Evolutionary conservation across 148 eudicot species (phyloP), one percentile per base, ranked within the genome.

Genomic region (Silene conica): DNA sequence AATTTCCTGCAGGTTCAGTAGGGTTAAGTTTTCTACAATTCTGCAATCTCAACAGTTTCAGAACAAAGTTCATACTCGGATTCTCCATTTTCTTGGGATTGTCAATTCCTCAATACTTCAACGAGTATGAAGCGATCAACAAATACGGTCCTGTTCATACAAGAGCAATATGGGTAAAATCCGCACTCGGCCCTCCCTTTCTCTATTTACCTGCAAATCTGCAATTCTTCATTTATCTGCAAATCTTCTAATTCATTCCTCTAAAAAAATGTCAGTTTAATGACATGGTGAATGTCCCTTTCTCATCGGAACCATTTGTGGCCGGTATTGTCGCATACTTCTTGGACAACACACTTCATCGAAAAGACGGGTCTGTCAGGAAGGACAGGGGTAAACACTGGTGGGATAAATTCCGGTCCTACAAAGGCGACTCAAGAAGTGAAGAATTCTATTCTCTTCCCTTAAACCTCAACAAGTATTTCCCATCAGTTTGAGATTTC

Each of bases 361-460:
- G 82, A 70, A 91, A 78, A 52, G 96, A 89, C 5, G 19, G 77
- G 25, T 15, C 81, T 6, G 74, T 83, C 58, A 87, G 92, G 71
- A 89, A 88, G 78, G 98, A 93, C 70, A 77, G 96, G 76, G 98
- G 98, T 19, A 89, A 90, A 68, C 96, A 88, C 23, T 93, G 98
- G 98, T 93, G 98, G 98, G 98, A 89, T 83, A 93, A 93, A 79
- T 93, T 93, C 86, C 73, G 77, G 11, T 81, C 88, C 1, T 93
- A 75, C 83, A 82, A 85, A 76, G 87, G 87, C 0, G 98, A 93
- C 58, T 61, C 87, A 1, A 86, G 98, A 74, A 93, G 94, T 28
- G 98, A 93, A 70, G 98, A 93, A 73, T 93, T 93, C 81, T 93
- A 93, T 72, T 89, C 98, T 3, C 87, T 93, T 21, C 98, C 98